Conservation (phyloP, 768 basidiomycete species). For the Tylopilus rubrobrunneus region DNA sequence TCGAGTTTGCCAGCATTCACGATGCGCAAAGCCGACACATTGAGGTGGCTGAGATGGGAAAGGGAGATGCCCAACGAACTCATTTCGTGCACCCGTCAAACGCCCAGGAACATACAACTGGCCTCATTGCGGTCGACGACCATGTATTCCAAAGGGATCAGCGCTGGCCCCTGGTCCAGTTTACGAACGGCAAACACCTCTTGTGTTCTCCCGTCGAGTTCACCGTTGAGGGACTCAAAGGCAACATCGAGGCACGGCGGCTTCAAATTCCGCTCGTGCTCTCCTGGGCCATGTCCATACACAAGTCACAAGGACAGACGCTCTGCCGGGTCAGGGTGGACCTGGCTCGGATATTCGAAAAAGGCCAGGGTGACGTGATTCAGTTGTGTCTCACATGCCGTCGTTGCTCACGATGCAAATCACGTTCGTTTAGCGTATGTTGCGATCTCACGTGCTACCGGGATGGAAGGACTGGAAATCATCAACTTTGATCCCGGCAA, state of each 20-base stretch:
- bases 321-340: constrained; percentile 93
- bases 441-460: constrained; percentile 38
- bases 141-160: constrained; percentile 15
- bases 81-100: neutral
- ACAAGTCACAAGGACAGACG: constrained; percentile 98
- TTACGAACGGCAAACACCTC: constrained; percentile 28
- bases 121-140: constrained; percentile 16
- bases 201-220: constrained; percentile 35
- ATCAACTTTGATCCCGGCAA: constrained; percentile 33
- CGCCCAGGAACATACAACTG: neutral
- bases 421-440: constrained; percentile 29
- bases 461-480: constrained; percentile 39
- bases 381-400: neutral
- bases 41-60: constrained; percentile 27
- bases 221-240: constrained; percentile 30
- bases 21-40: constrained; percentile 29
- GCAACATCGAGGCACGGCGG: constrained; percentile 33
- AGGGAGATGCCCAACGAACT: constrained; percentile 5
- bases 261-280: constrained; percentile 76
- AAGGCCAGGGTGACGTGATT: constrained; percentile 47
- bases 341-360: constrained; percentile 86
- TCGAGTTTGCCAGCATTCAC: constrained; percentile 28
- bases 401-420: neutral
- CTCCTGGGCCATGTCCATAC: constrained; percentile 97
- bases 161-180: constrained; percentile 35